Conservation (phyloP, 1,284 basidiomycete species). For the Naganishia liquefaciens region DNA sequence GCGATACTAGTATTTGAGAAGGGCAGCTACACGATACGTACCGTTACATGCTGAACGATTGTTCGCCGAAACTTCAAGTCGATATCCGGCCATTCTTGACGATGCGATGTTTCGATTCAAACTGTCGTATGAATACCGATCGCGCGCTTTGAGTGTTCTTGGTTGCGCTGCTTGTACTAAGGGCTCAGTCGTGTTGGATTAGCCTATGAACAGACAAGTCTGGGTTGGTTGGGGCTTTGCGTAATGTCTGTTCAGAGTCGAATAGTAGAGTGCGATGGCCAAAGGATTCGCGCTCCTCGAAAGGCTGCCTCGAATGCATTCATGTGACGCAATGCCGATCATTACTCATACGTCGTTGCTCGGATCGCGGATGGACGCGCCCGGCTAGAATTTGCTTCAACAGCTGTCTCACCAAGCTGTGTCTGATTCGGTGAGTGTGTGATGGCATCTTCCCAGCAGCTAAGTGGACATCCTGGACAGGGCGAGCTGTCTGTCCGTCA, state of each 20-base stretch:
- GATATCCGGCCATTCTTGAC: slow-evolving; percentile 25
- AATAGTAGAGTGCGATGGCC: background rate
- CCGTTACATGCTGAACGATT: slow-evolving; percentile 30
- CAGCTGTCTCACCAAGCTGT: background rate
- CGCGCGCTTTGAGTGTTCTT: too few relatives aligned
- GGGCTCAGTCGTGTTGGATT: too few relatives aligned
- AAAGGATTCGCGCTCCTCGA: background rate
- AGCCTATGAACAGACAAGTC: too few relatives aligned
- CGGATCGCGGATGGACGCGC: background rate
- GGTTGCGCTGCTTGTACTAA: too few relatives aligned
- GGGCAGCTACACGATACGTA: background rate
- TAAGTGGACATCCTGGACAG: too few relatives aligned
- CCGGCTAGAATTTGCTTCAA: background rate
- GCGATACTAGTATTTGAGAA: background rate
- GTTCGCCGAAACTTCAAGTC: slow-evolving; percentile 32
- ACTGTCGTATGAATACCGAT: too few relatives aligned
- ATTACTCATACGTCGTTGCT: background rate
- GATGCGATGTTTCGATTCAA: too few relatives aligned
- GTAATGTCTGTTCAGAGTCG: background rate
- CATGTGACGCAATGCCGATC: slow-evolving; percentile 16
- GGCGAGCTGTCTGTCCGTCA: too few relatives aligned
- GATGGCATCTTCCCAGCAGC: too few relatives aligned
- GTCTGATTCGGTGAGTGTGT: too few relatives aligned
- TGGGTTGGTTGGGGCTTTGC: too few relatives aligned
- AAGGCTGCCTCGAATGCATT: background rate